phyloP scores from a whole-genome alignment of 306 rosid species.

The Trifolium dubium region DNA sequence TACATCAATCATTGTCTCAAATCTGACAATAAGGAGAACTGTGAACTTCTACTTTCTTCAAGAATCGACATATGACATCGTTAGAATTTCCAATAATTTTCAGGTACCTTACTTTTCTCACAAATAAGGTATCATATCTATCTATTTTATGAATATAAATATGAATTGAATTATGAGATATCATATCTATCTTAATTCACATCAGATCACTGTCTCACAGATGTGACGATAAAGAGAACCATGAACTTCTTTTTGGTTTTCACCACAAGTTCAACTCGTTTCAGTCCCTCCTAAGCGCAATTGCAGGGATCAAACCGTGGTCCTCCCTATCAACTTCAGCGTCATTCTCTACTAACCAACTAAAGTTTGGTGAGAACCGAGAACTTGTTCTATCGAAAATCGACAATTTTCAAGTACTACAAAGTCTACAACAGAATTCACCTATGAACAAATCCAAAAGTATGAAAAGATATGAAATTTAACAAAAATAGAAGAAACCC shows the following conservation, averaged over 20 bases:
- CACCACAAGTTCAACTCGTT: too few relatives aligned
- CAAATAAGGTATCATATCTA: neutral
- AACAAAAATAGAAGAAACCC: neutral
- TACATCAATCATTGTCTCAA: neutral
- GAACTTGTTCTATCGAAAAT: neutral
- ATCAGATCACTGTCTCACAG: neutral
- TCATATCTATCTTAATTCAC: neutral
- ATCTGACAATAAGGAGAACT: neutral
- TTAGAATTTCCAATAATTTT: neutral
- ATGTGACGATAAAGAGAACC: neutral
- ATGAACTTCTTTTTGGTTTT: too few relatives aligned
- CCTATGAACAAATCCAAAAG: neutral
- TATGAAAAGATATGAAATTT: neutral
- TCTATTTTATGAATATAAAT: neutral
- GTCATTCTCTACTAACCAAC: too few relatives aligned
- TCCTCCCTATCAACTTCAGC: too few relatives aligned
- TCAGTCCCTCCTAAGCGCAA: too few relatives aligned
- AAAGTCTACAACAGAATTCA: neutral
- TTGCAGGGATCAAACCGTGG: too few relatives aligned
- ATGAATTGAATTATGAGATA: neutral
- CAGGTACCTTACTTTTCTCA: too few relatives aligned
- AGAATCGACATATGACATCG: neutral
- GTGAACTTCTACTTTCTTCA: neutral
- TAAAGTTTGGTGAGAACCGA: neutral
- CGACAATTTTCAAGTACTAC: neutral